These are phyloP conservation scores for Coemansia sp. DNA, from an alignment of 192 early-diverging fungal genomes.

Conservation along the genomic window DNA sequence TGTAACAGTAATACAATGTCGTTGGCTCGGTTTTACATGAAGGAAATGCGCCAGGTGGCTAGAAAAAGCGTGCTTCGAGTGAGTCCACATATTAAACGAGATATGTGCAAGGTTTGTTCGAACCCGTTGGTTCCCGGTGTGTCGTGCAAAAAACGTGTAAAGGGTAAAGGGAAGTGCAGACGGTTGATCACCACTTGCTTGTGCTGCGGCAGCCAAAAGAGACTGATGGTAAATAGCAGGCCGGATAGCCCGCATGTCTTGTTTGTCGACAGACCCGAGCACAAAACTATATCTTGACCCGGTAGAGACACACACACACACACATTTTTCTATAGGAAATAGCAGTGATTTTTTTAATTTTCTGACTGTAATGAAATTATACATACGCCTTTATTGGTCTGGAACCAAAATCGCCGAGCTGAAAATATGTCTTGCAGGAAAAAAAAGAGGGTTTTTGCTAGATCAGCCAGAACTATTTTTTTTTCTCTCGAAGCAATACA, in stretches of 20 bases:
- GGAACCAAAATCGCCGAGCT: too few relatives aligned
- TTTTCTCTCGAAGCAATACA: too few relatives aligned
- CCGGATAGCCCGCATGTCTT: conserved; percentile 19
- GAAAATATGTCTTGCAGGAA: too few relatives aligned
- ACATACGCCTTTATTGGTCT: too few relatives aligned
- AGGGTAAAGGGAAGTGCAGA: conserved; percentile 17
- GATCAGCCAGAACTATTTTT: too few relatives aligned
- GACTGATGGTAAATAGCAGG: conserved; percentile 20
- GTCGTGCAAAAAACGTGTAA: conserved; percentile 34
- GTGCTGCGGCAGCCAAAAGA: conserved; percentile 29
- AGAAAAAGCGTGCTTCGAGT: conserved; percentile 47
- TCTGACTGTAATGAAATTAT: too few relatives aligned
- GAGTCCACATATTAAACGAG: conserved; percentile 47
- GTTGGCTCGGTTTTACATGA: conserved; percentile 36
- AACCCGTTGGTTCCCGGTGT: conserved; percentile 37
- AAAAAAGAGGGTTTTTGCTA: too few relatives aligned
- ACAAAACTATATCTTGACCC: conserved; percentile 13
- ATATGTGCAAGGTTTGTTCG: conserved; percentile 33
- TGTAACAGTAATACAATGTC: conserved; percentile 7
- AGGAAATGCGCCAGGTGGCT: conserved; percentile 46
- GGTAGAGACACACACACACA: too few relatives aligned
- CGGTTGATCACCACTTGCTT: conserved; percentile 40
- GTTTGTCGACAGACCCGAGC: conserved; percentile 37
- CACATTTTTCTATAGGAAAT: too few relatives aligned
- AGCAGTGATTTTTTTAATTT: too few relatives aligned